Evolutionary conservation across 2,329 filamentous ascomycete genomes (phyloP).

Genomic region (Rutstroemia sp.): DNA sequence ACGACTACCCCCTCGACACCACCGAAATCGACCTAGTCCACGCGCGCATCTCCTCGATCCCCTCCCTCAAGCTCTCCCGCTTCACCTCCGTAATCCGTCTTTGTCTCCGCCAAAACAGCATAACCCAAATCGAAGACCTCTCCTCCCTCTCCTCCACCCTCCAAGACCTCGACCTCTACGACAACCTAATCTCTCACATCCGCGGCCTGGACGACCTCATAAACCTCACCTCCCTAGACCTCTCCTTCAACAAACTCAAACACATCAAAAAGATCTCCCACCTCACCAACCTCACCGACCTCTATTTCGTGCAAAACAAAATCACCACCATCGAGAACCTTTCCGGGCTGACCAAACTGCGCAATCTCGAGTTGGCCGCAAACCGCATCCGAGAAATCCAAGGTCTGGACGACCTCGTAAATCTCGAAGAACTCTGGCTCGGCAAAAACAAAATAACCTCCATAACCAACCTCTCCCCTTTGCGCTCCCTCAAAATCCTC

Average conservation of each 20-base stretch:
- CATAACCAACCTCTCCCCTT: constrained; percentile 65
- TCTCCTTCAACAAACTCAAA: constrained; percentile 99
- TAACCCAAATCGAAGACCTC: constrained; percentile 73
- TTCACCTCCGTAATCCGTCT: constrained; percentile 71
- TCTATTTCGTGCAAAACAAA: constrained; percentile 94
- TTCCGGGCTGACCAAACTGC: constrained; percentile 64
- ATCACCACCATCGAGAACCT: constrained; percentile 82
- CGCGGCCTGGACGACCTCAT: constrained; percentile 72
- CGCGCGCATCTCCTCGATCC: constrained; percentile 71
- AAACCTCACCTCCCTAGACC: constrained; percentile 71
- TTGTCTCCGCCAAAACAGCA: constrained; percentile 88
- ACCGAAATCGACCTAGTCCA: constrained; percentile 89
- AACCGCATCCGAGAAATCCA: constrained; percentile 87
- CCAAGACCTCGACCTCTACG: constrained; percentile 86
- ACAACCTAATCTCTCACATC: constrained; percentile 87
- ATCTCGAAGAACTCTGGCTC: constrained; percentile 83
- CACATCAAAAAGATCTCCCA: constrained; percentile 87
- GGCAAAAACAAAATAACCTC: constrained; percentile 95
- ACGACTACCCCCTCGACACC: constrained; percentile 51
- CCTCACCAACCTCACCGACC: constrained; percentile 67
- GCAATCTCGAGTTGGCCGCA: constrained; percentile 82
- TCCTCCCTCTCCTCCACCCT: constrained; percentile 57
- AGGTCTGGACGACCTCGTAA: constrained; percentile 70
- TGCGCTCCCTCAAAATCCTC: constrained; percentile 76
- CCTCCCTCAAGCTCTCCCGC: constrained; percentile 71